phyloP scores from a whole-genome alignment of 306 rosid species.

The Sphenostylis stenocarpa region DNA sequence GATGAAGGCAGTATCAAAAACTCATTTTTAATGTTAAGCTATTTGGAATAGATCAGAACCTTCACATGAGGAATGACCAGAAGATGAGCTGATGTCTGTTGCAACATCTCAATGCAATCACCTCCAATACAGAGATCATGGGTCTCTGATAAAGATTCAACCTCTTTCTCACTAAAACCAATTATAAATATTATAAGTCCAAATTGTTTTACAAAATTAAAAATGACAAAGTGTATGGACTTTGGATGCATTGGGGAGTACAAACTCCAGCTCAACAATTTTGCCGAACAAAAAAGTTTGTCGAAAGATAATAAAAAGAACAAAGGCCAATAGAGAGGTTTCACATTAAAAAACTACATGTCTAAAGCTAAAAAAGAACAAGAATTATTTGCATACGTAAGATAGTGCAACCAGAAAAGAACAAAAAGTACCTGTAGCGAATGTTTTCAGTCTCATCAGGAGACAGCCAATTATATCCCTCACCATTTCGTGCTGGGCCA shows the following conservation, averaged over 20 bases:
- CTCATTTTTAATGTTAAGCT: slow-evolving; percentile 16
- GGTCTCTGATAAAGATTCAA: slow-evolving; percentile 75
- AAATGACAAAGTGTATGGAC: not conserved
- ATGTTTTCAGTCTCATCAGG: slow-evolving; percentile 79
- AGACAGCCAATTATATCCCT: slow-evolving; percentile 82
- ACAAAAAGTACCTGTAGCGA: slow-evolving; percentile 57
- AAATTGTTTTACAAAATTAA: not conserved
- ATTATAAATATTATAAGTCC: slow-evolving; percentile 17
- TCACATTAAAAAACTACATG: not conserved
- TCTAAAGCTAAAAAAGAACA: slow-evolving; percentile 7
- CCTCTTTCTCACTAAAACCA: slow-evolving; percentile 74
- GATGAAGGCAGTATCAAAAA: slow-evolving; percentile 26
- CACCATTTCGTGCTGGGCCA: slow-evolving; percentile 51
- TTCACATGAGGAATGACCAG: slow-evolving; percentile 84
- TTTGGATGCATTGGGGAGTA: not conserved
- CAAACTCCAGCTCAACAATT: slow-evolving; percentile 1
- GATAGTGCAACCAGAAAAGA: not conserved
- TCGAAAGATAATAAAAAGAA: not conserved
- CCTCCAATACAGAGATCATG: slow-evolving; percentile 98
- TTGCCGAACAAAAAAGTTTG: not conserved
- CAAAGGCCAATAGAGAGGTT: not conserved
- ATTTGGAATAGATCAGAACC: slow-evolving; percentile 44
- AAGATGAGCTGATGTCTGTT: slow-evolving; percentile 70
- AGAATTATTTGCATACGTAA: not conserved
- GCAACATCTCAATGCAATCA: slow-evolving; percentile 91